Evolutionary conservation across 306 rosid genomes (phyloP), one percentile per base, ranked within the genome.

Genomic region (Ziziphus jujuba): DNA sequence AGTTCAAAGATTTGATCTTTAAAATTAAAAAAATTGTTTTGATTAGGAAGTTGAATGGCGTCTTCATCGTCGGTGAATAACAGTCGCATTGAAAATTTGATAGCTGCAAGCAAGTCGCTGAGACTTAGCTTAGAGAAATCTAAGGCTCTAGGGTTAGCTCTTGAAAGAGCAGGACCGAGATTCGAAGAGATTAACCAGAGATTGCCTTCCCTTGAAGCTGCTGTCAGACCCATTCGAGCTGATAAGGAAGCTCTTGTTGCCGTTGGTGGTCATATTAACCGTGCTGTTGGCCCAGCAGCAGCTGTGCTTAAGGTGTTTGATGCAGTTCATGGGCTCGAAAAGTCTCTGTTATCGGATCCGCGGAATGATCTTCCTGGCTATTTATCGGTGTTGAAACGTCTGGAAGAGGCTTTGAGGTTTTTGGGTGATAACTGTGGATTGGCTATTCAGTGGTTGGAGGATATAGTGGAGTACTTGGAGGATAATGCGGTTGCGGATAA

Each of bases 371-470:
- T 90, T 0, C 87, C 87, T 0, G 99, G 99, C 9, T 95, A 90
- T 62, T 66, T 95, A 73, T 80, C 99, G 0, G 95, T 95, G 59
- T 63, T 90, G 88, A 95, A 88, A 82, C 97, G 99, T 23, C 89
- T 95, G 15, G 84, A 88, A 70, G 99, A 95, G 92, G 99, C 99
- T 25, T 71, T 95, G 80, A 79, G 82, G 66, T 95, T 95, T 52
- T 64, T 95, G 81, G 95, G 91, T 14, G 96, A 88, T 44, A 95
- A 91, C 52, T 91, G 95, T 45, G 99, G 96, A 6, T 72, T 95
- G 80, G 99, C 97, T 31, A 85, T 85, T 72, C 97, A 95, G 51
- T 95, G 99, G 99, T 72, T 95, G 86, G 97, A 95, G 81, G 99
- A 91, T 73, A 95, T 95, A 61, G 91, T 95, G 38, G 99, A 95